Conservation (phyloP, 345 rosid species). For the Streptanthus diversifolius region DNA sequence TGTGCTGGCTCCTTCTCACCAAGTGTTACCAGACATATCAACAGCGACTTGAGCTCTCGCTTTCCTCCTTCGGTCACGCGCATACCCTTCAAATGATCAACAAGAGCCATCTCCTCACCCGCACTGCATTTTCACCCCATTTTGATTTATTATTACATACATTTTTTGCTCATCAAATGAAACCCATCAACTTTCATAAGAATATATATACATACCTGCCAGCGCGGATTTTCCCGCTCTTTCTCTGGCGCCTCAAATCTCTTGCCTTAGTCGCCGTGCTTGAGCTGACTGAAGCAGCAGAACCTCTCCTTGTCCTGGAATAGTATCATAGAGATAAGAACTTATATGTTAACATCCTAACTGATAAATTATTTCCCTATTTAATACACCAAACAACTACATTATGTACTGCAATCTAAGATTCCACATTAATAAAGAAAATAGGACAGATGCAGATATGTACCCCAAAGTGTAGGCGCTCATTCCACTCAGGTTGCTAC, state of each 20-base stretch:
- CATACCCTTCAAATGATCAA: constrained; percentile 92
- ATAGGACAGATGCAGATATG: not conserved
- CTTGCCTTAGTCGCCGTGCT: constrained; percentile 62
- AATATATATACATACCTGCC: constrained; percentile 57
- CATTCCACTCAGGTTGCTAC: constrained; percentile 93
- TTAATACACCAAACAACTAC: constrained; percentile 2
- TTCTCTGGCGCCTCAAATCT: constrained; percentile 63
- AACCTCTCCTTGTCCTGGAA: constrained; percentile 69
- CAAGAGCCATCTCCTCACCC: constrained; percentile 91
- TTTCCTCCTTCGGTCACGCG: constrained; percentile 61
- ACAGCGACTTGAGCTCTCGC: constrained; percentile 72
- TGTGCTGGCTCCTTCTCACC: constrained; percentile 63
- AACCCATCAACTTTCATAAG: not conserved
- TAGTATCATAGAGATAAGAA: not conserved
- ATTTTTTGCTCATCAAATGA: not conserved
- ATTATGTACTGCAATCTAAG: constrained; percentile 1
- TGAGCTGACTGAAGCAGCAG: constrained; percentile 67
- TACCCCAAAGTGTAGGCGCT: constrained; percentile 93
- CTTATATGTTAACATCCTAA: not conserved
- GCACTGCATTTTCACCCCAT: constrained; percentile 48
- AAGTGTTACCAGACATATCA: constrained; percentile 68
- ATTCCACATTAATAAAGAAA: not conserved
- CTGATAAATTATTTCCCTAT: not conserved
- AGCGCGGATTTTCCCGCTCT: constrained; percentile 84
- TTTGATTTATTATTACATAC: constrained; percentile 15